Evolutionary conservation across 495 filamentous ascomycete genomes (phyloP), one percentile per base, ranked within the genome.

Genomic region (Aspergillus asperescens): DNA sequence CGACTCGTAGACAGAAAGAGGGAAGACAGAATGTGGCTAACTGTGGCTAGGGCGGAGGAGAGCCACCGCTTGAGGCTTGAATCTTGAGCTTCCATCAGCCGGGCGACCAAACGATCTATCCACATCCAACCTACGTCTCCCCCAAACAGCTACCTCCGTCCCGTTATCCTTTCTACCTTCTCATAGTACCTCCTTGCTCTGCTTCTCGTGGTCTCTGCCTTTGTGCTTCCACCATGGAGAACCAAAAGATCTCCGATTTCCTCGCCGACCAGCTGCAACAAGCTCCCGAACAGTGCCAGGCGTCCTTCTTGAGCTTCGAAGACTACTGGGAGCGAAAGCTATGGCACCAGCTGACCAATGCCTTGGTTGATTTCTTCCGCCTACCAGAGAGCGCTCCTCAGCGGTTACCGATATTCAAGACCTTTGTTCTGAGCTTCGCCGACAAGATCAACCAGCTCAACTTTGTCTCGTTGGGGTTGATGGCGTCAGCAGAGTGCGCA

Each of bases 361-460:
- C 82, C 27, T 77, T 97, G 48, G 77, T 97, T 55, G 82, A 93
- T 51, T 96, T 90, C 77, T 98, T 96, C 78, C 82, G 85, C 54
- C 67, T 85, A 65, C 78, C 83, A 44, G 83, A 85, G 64, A 96
- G 90, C 70, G 85, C 80, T 34, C 78, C 82, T 35, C 89, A 95
- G 70, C 83, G 93, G 61, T 81, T 97, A 74, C 76, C 83, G 44
- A 81, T 97, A 68, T 99, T 90, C 78, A 87, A 92, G 70, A 84
- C 81, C 62, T 99, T 99, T 76, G 86, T 99, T 68, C 81, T 90
- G 66, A 92, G 86, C 71, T 99, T 99, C 65, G 86, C 89, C 51
- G 89, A 95, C 60, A 95, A 93, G 79, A 96, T 97, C 78, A 99
- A 97, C 75, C 90, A 96, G 74, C 82, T 97, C 37, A 95, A 95